Conservation (phyloP, 2,329 filamentous ascomycete species). For the Clonostachys solani region DNA sequence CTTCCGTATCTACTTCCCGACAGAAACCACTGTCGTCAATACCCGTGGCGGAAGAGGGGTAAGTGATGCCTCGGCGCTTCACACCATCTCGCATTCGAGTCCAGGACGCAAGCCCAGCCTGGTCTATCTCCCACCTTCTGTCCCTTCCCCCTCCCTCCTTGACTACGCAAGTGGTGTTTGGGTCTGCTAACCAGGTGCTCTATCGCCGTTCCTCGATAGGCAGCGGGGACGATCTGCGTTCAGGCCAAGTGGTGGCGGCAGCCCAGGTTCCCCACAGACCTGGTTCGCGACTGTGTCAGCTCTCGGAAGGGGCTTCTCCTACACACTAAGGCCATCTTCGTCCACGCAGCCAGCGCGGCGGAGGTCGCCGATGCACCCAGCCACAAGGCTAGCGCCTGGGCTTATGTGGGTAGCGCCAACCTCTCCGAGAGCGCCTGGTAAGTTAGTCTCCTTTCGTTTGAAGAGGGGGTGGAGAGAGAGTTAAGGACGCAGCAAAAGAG, state of each 20-base stretch:
- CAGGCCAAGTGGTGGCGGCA: conserved; percentile 68
- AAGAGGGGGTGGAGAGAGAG: too few species aligned
- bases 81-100: too few species aligned
- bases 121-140: too few species aligned
- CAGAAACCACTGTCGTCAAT: conserved; percentile 58
- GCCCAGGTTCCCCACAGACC: conserved; percentile 62
- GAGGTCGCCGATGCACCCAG: conserved; percentile 24
- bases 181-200: too few species aligned
- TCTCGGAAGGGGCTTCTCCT: conserved; percentile 69
- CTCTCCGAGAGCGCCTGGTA: conserved; percentile 90
- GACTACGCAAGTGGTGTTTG: too few species aligned
- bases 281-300: conserved; percentile 75
- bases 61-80: conserved; percentile 14
- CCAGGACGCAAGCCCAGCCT: too few species aligned
- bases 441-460: conserved; percentile 24
- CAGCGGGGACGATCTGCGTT: conserved; percentile 80
- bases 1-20: conserved; percentile 80
- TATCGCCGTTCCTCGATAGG: conserved; percentile 25
- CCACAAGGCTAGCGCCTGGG: conserved; percentile 44
- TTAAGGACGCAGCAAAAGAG: too few species aligned
- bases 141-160: too few species aligned
- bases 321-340: conserved; percentile 76
- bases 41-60: conserved; percentile 62
- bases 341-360: conserved; percentile 19
- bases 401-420: conserved; percentile 88